Base-by-base conservation (phyloP, 305 asterid species). In the Nicotiana rustica region DNA sequence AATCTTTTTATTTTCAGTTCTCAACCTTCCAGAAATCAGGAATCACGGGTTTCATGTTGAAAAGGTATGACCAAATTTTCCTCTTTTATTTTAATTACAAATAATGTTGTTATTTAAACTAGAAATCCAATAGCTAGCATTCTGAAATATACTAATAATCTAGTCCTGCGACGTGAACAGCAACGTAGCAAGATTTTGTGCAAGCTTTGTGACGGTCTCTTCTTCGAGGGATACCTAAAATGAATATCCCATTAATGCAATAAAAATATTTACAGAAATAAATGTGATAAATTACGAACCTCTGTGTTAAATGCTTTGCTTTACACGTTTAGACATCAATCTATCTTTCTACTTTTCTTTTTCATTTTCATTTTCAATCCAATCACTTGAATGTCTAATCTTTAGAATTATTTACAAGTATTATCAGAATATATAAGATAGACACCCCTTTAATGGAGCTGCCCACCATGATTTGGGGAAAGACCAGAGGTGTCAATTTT, bases 21-120 rank as follows among this genome's bases (percentile, higher is more conserved):
- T 47, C 79, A 73, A 49, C 41, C 62, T 73, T 73, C 62, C 9
- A 73, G 61, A 73, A 73, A 73, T 14, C 52, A 21, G 6, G 79
- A 73, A 73, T 14, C 64, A 73, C 15, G 41, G 7, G 52, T 49
- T 73, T 73, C 64, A 73, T 14, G 64, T 73, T 73, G 79, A 73
- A 73, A 73, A 13, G 79, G 35, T 5, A 49, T 13, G 52, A 25
- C 64, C 79, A 73, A 47, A 6, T 73, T 73, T 49, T 73, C 41
- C 29, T 47, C 8, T 13, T 73, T 49, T 61, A 25, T 73, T 70
- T 14, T 73, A 73, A 73, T 49, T 33, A 47, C 8, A 13, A 49
- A 44, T 71, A 19, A 3, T 41, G 36, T n/a, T 5, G 35, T 44
- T 44, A 41, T 69, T 38, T 19, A 70, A 70, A 70, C 17, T 4